Percentiles rank a stretch among this genome's conserved stretches.
Evolutionary conservation across 148 eudicot genomes (phyloP).

Genomic region (Fagopyrum tataricum): DNA sequence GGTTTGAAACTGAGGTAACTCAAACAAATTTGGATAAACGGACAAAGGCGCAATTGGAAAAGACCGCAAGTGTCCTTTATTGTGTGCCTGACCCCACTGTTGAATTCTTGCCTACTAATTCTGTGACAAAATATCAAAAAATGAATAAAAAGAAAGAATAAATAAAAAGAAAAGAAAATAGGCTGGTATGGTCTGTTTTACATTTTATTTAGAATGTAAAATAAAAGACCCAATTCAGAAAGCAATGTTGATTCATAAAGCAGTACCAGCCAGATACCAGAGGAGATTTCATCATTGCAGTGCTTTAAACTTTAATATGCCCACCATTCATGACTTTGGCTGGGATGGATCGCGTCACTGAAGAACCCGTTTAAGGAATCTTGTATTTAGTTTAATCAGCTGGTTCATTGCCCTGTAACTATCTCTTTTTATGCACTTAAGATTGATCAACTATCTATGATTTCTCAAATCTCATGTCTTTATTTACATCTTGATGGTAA

Average conservation of each 20-base stretch:
- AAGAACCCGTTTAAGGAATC: neutral
- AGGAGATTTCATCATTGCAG: constrained; percentile 5
- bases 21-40: neutral
- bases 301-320: constrained; percentile 6
- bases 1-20: neutral
- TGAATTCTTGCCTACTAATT: constrained; percentile 59
- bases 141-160: neutral
- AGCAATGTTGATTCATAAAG: constrained; percentile 9
- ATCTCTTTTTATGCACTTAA: neutral
- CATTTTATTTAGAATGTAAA: constrained; percentile 6
- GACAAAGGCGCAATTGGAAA: constrained; percentile 7
- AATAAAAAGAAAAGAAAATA: neutral
- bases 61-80: constrained; percentile 11
- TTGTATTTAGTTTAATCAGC: neutral
- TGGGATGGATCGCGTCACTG: neutral
- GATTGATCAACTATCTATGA: neutral
- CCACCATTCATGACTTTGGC: constrained; percentile 8
- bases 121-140: constrained; percentile 22
- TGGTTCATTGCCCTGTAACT: neutral
- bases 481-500: constrained; percentile 2
- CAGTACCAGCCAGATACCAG: constrained; percentile 7
- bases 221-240: constrained; percentile 8
- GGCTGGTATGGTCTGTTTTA: constrained; percentile 11
- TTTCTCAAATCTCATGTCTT: neutral
- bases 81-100: constrained; percentile 42